Percentiles rank a stretch among this genome's conserved stretches.
phyloP scores from a whole-genome alignment of 1,284 basidiomycete genomes.

The Cryptococcus sp. region DNA sequence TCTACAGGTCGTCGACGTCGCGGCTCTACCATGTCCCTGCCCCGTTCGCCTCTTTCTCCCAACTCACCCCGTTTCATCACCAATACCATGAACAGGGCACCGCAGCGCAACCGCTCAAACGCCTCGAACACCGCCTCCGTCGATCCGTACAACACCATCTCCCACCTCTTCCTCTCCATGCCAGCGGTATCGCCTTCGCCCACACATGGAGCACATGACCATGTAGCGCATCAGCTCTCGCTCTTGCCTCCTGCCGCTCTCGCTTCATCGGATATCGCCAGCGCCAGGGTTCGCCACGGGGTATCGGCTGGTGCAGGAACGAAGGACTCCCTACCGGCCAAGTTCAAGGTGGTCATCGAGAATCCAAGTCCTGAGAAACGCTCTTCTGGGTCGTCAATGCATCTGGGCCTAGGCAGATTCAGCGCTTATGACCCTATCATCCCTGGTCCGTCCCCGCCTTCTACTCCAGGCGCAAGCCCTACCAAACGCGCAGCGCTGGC shows the following conservation, averaged over 20 bases:
- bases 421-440: slow-evolving; percentile 23
- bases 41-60: slow-evolving; percentile 22
- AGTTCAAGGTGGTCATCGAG: no score
- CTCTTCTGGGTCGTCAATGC: slow-evolving; percentile 18
- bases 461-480: slow-evolving; percentile 20
- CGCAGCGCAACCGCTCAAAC: slow-evolving; percentile 11
- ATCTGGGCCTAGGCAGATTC: slow-evolving; percentile 37
- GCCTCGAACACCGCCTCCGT: slow-evolving; percentile 4
- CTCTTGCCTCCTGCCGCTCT: no score
- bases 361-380: no score
- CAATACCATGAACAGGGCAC: slow-evolving; percentile 2
- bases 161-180: slow-evolving; percentile 11
- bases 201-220: not conserved
- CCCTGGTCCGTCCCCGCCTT: slow-evolving; percentile 22
- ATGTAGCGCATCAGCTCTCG: not conserved
- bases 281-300: no score
- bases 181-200: slow-evolving; percentile 5
- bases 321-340: no score
- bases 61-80: slow-evolving; percentile 2
- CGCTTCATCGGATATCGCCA: no score
- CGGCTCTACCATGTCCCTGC: slow-evolving; percentile 25
- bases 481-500: slow-evolving; percentile 7
- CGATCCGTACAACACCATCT: slow-evolving; percentile 23
- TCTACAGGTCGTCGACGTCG: slow-evolving; percentile 12
- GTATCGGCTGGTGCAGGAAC: no score